phyloP scores from a whole-genome alignment of 2,329 filamentous ascomycete genomes.

The Cadophora sp. region DNA sequence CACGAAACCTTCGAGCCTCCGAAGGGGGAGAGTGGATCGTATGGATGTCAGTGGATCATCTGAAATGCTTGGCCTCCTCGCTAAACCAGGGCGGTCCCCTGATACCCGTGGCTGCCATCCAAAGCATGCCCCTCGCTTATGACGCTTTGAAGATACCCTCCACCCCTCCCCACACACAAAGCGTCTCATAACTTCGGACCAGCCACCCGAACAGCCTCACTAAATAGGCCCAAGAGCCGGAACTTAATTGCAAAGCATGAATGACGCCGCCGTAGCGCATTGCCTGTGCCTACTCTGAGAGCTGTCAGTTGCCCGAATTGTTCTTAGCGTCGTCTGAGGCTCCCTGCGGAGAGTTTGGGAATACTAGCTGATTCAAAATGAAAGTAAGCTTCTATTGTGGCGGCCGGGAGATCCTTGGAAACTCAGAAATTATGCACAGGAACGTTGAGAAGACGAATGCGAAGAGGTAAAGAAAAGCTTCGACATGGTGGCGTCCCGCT shows the following conservation, averaged over 20 bases:
- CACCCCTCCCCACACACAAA: constrained; percentile 8
- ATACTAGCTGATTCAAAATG: constrained; percentile 13
- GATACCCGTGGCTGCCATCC: background rate
- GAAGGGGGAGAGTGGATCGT: background rate
- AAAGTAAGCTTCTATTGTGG: constrained; percentile 14
- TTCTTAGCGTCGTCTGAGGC: constrained; percentile 6
- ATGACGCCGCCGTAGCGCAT: background rate
- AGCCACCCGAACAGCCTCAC: constrained; percentile 2
- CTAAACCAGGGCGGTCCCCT: background rate
- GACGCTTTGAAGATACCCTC: constrained; percentile 7
- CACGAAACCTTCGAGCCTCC: background rate
- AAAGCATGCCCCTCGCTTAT: constrained; percentile 6
- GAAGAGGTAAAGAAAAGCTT: background rate
- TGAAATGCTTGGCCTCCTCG: background rate
- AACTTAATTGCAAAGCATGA: constrained; percentile 6
- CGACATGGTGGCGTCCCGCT: background rate
- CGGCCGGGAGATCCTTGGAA: constrained; percentile 3
- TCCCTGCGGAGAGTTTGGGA: constrained; percentile 5
- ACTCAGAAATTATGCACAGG: background rate
- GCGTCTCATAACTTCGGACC: constrained; percentile 16
- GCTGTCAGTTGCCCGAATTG: background rate
- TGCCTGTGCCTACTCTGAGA: background rate
- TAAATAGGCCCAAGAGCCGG: background rate
- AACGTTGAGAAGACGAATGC: background rate
- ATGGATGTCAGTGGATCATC: background rate